Conservation (phyloP, 441 rosid species). For the Sinapis alba region DNA sequence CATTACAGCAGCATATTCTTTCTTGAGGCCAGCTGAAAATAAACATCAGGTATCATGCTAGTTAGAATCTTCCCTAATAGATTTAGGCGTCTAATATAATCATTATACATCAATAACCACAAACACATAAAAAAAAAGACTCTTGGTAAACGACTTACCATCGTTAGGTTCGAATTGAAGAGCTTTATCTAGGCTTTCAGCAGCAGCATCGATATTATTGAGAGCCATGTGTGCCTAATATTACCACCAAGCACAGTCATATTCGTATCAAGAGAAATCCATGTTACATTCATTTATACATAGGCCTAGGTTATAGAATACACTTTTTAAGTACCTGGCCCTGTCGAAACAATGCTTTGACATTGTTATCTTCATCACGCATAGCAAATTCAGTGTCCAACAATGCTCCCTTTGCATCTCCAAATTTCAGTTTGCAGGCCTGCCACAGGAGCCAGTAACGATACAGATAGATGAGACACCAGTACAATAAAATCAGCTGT, state of each 20-base stretch:
- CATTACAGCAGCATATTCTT: conserved; percentile 77
- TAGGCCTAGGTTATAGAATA: conserved; percentile 8
- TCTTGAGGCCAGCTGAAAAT: conserved; percentile 74
- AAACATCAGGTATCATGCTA: conserved; percentile 4
- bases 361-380: conserved; percentile 86
- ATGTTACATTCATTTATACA: background rate
- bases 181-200: conserved; percentile 89
- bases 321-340: conserved; percentile 70
- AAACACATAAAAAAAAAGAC: background rate
- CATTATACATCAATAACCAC: background rate
- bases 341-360: conserved; percentile 91
- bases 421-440: conserved; percentile 88
- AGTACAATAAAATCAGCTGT: background rate
- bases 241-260: background rate
- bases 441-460: conserved; percentile 34
- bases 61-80: conserved; percentile 3
- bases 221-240: conserved; percentile 86
- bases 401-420: conserved; percentile 88
- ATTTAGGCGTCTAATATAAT: background rate
- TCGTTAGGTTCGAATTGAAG: conserved; percentile 90
- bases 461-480: background rate
- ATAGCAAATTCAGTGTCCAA: conserved; percentile 87
- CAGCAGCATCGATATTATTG: conserved; percentile 87
- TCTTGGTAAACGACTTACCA: conserved; percentile 47
- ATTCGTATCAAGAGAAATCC: background rate